phyloP scores from a whole-genome alignment of 2,329 filamentous ascomycete species.

The Drechslera avenae region DNA sequence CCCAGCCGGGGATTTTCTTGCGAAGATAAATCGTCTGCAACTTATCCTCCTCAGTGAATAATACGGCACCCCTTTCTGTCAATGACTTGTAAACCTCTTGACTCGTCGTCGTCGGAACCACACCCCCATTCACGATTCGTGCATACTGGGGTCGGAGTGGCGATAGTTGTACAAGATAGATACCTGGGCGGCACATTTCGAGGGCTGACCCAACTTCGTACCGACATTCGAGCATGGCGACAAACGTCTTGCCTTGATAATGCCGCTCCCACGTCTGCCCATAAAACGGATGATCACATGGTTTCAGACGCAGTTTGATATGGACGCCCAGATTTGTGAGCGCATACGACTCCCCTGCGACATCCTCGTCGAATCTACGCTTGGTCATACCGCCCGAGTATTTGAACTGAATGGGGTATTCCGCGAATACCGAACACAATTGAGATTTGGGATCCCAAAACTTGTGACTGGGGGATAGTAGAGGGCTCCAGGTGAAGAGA shows the following conservation, averaged over 20 bases:
- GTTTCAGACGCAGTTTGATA: not conserved
- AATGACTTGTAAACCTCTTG: no score
- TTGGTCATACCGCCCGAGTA: not conserved
- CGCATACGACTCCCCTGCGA: not conserved
- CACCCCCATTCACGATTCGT: not conserved
- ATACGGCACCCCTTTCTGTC: no score
- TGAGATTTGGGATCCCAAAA: no score
- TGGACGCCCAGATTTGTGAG: constrained; percentile 10
- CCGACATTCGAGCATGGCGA: constrained; percentile 1
- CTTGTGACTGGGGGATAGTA: not conserved
- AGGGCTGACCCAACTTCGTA: not conserved
- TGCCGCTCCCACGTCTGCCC: no score
- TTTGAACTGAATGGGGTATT: not conserved
- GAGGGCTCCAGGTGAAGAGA: constrained; percentile 16
- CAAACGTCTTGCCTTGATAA: not conserved
- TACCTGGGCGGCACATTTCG: not conserved
- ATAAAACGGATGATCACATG: not conserved
- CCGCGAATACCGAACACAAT: constrained; percentile 4
- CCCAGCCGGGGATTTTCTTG: not conserved
- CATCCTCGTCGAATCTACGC: not conserved
- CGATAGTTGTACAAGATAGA: not conserved
- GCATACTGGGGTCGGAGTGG: not conserved
- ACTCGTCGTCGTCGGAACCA: no score
- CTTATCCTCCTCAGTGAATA: no score
- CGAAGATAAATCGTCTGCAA: not conserved